phyloP scores from a whole-genome alignment of 805 yeast species.

The Lipomyces starkeyi region DNA sequence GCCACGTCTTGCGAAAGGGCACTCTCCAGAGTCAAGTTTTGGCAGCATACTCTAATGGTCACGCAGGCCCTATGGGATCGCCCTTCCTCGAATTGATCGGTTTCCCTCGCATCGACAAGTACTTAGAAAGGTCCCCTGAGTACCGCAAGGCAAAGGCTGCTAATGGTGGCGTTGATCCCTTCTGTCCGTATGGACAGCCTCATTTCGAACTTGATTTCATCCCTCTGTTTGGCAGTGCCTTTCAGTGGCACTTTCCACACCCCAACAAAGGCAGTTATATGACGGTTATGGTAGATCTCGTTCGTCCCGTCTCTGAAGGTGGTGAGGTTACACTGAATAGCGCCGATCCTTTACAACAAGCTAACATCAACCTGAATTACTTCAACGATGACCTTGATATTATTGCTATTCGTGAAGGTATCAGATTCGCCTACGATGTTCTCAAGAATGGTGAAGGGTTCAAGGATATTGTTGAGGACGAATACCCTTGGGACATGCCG shows the following conservation, averaged over 20 bases:
- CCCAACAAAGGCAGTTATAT: constrained; percentile 41
- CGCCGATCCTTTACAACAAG: constrained; percentile 42
- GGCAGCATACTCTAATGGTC: constrained; percentile 32
- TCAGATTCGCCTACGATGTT: constrained; percentile 44
- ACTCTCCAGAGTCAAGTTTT: constrained; percentile 36
- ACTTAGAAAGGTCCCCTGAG: constrained; percentile 40
- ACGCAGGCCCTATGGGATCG: constrained; percentile 42
- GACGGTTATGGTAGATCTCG: constrained; percentile 44
- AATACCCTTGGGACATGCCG: constrained; percentile 46
- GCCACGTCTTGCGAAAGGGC: constrained; percentile 39
- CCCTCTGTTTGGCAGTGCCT: constrained; percentile 43
- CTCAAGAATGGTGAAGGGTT: constrained; percentile 45
- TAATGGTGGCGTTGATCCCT: constrained; percentile 44
- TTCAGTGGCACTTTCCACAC: constrained; percentile 45
- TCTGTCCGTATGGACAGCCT: constrained; percentile 44
- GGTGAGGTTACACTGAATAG: constrained; percentile 44
- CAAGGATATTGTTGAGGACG: constrained; percentile 44
- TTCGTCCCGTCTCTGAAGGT: constrained; percentile 43
- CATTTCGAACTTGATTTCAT: constrained; percentile 44
- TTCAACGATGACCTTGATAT: constrained; percentile 46
- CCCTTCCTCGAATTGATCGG: constrained; percentile 38
- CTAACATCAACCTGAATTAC: constrained; percentile 43
- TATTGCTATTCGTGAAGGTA: constrained; percentile 46
- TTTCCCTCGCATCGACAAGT: constrained; percentile 43
- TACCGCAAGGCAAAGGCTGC: constrained; percentile 39